Conservation (phyloP, 495 filamentous ascomycete genomes). For the Barbatosphaeria neglecta region DNA sequence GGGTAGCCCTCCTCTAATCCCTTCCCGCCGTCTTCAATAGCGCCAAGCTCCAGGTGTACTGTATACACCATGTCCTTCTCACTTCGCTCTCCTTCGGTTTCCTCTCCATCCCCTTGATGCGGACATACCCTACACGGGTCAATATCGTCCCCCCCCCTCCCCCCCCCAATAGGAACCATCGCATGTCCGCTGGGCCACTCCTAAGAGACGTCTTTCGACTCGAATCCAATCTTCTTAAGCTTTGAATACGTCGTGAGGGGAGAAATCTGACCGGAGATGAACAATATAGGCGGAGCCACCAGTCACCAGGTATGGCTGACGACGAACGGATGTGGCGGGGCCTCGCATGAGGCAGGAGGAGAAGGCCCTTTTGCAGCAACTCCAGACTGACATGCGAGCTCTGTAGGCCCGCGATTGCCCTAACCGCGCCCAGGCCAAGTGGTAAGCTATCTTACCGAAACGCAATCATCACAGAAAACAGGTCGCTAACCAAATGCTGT, state of each 20-base stretch:
- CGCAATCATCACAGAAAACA: background rate
- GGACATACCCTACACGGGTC: too few relatives aligned
- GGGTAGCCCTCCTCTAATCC: too few relatives aligned
- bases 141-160: too few relatives aligned
- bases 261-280: conserved; percentile 30
- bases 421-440: conserved; percentile 83
- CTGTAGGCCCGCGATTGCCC: conserved; percentile 83
- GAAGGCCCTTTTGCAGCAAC: conserved; percentile 8
- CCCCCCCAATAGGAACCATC: too few relatives aligned
- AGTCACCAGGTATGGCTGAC: conserved; percentile 36
- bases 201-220: background rate
- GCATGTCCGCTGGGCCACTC: background rate
- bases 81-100: too few relatives aligned
- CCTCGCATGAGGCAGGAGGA: background rate
- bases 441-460: conserved; percentile 37
- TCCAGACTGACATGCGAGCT: conserved; percentile 9
- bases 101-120: too few relatives aligned
- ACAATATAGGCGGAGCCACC: conserved; percentile 35
- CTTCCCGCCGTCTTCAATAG: too few relatives aligned
- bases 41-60: too few relatives aligned
- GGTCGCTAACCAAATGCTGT: background rate
- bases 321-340: conserved; percentile 8
- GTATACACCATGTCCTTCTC: too few relatives aligned
- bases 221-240: conserved; percentile 1
- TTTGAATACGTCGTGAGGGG: conserved; percentile 11